A percentile compares a stretch with the other conserved stretches of the same genome.
Conservation (phyloP, 495 filamentous ascomycete genomes). For the Pseudevernia furfuracea region DNA sequence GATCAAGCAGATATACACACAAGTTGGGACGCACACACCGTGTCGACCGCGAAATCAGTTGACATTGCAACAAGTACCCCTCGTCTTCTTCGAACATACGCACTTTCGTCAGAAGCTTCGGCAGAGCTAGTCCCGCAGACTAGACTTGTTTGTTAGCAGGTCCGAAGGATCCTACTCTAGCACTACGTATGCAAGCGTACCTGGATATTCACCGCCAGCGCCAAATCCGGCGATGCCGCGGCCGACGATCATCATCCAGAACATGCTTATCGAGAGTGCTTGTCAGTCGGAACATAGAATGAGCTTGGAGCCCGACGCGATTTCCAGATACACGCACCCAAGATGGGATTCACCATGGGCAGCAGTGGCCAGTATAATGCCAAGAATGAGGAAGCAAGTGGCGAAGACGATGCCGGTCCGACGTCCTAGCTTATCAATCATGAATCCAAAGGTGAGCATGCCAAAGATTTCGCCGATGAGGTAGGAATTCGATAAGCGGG, state of each 20-base stretch:
- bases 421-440: slow-evolving; percentile 4
- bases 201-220: slow-evolving; percentile 18
- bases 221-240: slow-evolving; percentile 47
- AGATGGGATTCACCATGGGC: not conserved
- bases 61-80: slow-evolving; percentile 8
- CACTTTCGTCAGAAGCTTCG: slow-evolving; percentile 5
- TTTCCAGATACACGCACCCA: not conserved
- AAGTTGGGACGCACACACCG: not conserved
- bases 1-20: not conserved
- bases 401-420: slow-evolving; percentile 6
- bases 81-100: slow-evolving; percentile 3
- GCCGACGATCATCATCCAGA: slow-evolving; percentile 41
- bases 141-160: not conserved
- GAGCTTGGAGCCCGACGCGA: too few relatives aligned
- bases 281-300: not conserved
- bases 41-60: slow-evolving; percentile 7
- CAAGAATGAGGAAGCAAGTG: slow-evolving; percentile 7
- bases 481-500: not conserved
- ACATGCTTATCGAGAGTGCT: not conserved
- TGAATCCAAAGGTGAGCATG: slow-evolving; percentile 5
- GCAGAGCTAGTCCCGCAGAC: slow-evolving; percentile 12
- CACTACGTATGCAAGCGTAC: not conserved
- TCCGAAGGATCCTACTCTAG: not conserved
- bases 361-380: slow-evolving; percentile 8
- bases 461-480: slow-evolving; percentile 10